phyloP scores from a whole-genome alignment of 345 rosid genomes.

The Raphanus sativus region DNA sequence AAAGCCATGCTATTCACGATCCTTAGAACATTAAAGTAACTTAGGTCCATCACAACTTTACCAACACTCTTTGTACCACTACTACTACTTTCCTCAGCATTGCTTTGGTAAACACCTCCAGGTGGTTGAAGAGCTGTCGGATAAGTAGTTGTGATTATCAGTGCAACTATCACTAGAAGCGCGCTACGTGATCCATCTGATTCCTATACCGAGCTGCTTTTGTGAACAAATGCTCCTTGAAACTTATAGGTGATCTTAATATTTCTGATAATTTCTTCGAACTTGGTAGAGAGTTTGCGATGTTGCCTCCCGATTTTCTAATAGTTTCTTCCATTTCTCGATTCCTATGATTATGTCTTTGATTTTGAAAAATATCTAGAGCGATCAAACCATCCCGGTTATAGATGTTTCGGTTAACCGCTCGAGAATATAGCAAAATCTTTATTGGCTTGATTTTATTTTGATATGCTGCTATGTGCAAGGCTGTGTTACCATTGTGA shows the following conservation, averaged over 20 bases:
- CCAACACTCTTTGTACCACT: constrained; percentile 6
- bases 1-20: constrained; percentile 19
- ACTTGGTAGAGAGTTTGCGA: background rate
- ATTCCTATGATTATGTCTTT: background rate
- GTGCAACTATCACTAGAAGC: constrained; percentile 36
- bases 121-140: constrained; percentile 37
- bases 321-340: background rate
- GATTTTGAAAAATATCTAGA: constrained; percentile 15
- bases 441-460: constrained; percentile 28
- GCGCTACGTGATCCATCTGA: constrained; percentile 19
- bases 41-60: constrained; percentile 14
- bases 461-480: constrained; percentile 36
- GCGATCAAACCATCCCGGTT: constrained; percentile 22
- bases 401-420: constrained; percentile 11
- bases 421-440: background rate
- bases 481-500: constrained; percentile 33
- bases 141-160: constrained; percentile 40
- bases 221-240: constrained; percentile 5
- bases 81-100: background rate
- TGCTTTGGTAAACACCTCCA: constrained; percentile 35
- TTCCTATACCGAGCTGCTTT: constrained; percentile 3
- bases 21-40: constrained; percentile 15
- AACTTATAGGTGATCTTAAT: constrained; percentile 1
- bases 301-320: background rate
- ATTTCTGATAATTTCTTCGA: background rate